phyloP scores from a whole-genome alignment of 75 land plant species.

The Pseudotsuga menziesii region DNA sequence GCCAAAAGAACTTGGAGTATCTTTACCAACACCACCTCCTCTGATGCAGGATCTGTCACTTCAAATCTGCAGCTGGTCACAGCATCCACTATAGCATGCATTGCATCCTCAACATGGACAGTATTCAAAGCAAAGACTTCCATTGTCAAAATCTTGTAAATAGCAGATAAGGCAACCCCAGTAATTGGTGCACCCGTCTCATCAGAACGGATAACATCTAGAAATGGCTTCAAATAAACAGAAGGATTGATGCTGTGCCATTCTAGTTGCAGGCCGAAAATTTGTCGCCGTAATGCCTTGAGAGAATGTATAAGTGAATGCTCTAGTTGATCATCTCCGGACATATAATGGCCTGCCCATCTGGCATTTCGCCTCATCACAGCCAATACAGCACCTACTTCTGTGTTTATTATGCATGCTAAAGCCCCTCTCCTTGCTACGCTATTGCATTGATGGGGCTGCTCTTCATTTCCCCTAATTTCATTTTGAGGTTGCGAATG shows the following conservation, averaged over 20 bases:
- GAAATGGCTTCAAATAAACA: constrained; percentile 77
- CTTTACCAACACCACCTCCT: constrained; percentile 87
- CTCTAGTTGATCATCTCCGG: constrained; percentile 50
- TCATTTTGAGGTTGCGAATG: background rate
- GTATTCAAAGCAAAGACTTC: constrained; percentile 77
- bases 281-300: constrained; percentile 64
- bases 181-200: constrained; percentile 91
- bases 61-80: constrained; percentile 85
- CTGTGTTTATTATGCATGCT: constrained; percentile 49
- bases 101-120: constrained; percentile 69
- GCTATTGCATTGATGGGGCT: background rate
- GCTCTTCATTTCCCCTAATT: constrained; percentile 4
- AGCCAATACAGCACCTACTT: constrained; percentile 48
- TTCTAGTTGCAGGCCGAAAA: constrained; percentile 73
- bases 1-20: constrained; percentile 70
- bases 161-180: constrained; percentile 68
- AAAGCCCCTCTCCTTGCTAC: background rate
- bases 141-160: constrained; percentile 70
- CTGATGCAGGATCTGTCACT: constrained; percentile 62
- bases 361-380: constrained; percentile 56
- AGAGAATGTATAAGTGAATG: constrained; percentile 59
- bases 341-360: constrained; percentile 53
- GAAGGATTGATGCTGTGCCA: constrained; percentile 77
- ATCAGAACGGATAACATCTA: constrained; percentile 81
- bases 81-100: constrained; percentile 59